Percentiles rank a stretch among this genome's conserved stretches.
Conservation (phyloP, 805 yeast species). For the Starmerella bombi region DNA sequence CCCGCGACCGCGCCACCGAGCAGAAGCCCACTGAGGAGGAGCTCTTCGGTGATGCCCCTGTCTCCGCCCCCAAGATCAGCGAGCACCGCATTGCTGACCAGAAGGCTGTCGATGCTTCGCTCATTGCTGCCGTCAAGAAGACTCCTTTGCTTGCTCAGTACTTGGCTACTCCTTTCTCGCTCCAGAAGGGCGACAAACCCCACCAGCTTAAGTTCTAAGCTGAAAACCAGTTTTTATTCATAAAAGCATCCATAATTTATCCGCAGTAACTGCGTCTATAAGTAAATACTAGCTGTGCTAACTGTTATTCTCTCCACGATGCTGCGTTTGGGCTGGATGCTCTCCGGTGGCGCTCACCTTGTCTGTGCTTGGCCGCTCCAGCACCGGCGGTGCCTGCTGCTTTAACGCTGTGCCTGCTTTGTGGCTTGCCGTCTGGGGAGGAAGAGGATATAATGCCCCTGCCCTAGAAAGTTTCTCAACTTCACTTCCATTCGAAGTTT, state of each 20-base stretch:
- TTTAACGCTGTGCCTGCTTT: too few relatives aligned
- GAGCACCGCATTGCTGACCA: slow-evolving; percentile 95
- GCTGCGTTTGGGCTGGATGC: too few relatives aligned
- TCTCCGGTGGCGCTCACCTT: too few relatives aligned
- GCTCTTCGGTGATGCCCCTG: slow-evolving; percentile 69
- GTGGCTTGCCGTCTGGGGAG: too few relatives aligned
- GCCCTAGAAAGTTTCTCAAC: background rate
- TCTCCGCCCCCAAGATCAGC: slow-evolving; percentile 75
- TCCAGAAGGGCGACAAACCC: slow-evolving; percentile 97
- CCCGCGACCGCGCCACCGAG: slow-evolving; percentile 81
- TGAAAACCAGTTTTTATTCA: slow-evolving; percentile 3
- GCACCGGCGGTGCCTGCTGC: too few relatives aligned
- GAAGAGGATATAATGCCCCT: too few relatives aligned
- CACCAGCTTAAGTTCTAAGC: slow-evolving; percentile 90
- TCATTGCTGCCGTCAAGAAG: slow-evolving; percentile 88
- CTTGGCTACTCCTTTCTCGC: slow-evolving; percentile 88
- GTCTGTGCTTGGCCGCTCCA: too few relatives aligned
- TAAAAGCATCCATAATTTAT: slow-evolving; percentile 4
- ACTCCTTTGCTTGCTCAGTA: slow-evolving; percentile 94
- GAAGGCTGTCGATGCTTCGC: slow-evolving; percentile 84
- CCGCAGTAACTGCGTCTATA: background rate
- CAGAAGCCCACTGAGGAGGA: slow-evolving; percentile 70
- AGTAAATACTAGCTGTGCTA: too few relatives aligned
- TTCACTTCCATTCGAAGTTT: background rate
- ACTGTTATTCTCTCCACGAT: too few relatives aligned